phyloP scores from a whole-genome alignment of 1,139 yeast genomes.

The Candida buenavistaensis region DNA sequence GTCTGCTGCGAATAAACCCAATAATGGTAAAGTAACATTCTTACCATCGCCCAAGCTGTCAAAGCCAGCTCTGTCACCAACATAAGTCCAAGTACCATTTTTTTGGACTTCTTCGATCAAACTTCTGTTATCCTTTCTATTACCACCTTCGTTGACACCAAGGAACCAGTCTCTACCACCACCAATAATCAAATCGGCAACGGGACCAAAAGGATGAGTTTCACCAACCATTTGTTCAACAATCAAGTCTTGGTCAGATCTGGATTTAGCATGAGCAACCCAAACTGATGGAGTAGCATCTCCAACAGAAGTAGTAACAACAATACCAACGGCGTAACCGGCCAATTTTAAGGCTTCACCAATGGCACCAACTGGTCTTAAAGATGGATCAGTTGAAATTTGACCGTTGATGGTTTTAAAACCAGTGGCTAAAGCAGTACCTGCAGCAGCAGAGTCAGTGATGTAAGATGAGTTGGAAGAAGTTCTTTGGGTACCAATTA shows the following conservation, averaged over 20 bases:
- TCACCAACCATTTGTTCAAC: constrained; percentile 83
- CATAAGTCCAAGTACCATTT: constrained; percentile 65
- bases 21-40: constrained; percentile 66
- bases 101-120: constrained; percentile 58
- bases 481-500: constrained; percentile 79
- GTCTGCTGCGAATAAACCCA: constrained; percentile 66
- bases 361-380: constrained; percentile 75
- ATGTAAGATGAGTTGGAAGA: constrained; percentile 68
- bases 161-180: constrained; percentile 85
- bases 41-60: constrained; percentile 53
- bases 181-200: constrained; percentile 81
- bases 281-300: constrained; percentile 88
- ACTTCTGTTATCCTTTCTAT: constrained; percentile 66
- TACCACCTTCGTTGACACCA: constrained; percentile 48
- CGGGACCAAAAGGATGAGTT: constrained; percentile 64
- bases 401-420: constrained; percentile 81
- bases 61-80: constrained; percentile 55
- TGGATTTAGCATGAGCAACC: constrained; percentile 66
- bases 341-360: constrained; percentile 78
- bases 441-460: constrained; percentile 94
- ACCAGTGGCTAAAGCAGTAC: constrained; percentile 84
- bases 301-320: constrained; percentile 76
- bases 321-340: constrained; percentile 81
- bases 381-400: constrained; percentile 68
- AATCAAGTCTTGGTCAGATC: constrained; percentile 75